Conservation (phyloP, 148 eudicot genomes). For the Rhododendron griersonianum region DNA sequence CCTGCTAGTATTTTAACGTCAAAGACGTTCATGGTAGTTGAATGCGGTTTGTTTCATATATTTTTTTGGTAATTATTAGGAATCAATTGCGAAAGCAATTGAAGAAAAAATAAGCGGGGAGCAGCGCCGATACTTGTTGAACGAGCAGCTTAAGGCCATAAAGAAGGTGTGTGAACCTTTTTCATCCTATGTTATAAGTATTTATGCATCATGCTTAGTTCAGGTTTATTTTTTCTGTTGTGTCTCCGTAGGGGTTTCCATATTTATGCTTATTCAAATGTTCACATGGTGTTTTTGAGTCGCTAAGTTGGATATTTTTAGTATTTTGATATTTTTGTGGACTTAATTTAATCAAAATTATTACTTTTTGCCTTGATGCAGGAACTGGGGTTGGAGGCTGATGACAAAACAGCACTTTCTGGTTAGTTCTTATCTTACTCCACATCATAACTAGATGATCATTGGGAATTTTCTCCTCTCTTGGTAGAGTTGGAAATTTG, state of each 20-base stretch:
- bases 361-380: slow-evolving; percentile 21
- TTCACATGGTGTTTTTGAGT: neutral
- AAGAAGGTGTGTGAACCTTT: slow-evolving; percentile 56
- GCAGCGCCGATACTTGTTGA: slow-evolving; percentile 91
- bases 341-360: neutral
- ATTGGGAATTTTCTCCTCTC: neutral
- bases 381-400: slow-evolving; percentile 96
- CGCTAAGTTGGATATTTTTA: neutral
- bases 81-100: slow-evolving; percentile 96
- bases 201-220: neutral
- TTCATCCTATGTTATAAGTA: neutral
- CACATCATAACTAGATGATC: neutral
- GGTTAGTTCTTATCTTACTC: slow-evolving; percentile 40
- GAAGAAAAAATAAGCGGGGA: slow-evolving; percentile 99
- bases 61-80: slow-evolving; percentile 35
- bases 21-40: neutral
- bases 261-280: neutral
- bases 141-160: slow-evolving; percentile 96
- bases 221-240: neutral
- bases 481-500: neutral
- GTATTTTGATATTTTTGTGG: neutral
- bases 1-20: neutral
- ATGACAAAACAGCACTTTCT: slow-evolving; percentile 95
- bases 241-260: neutral
- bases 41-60: neutral